Percentiles rank a stretch among this genome's conserved stretches.
Conservation (phyloP, 2,329 filamentous ascomycete genomes). For the Neofusicoccum parvum region DNA sequence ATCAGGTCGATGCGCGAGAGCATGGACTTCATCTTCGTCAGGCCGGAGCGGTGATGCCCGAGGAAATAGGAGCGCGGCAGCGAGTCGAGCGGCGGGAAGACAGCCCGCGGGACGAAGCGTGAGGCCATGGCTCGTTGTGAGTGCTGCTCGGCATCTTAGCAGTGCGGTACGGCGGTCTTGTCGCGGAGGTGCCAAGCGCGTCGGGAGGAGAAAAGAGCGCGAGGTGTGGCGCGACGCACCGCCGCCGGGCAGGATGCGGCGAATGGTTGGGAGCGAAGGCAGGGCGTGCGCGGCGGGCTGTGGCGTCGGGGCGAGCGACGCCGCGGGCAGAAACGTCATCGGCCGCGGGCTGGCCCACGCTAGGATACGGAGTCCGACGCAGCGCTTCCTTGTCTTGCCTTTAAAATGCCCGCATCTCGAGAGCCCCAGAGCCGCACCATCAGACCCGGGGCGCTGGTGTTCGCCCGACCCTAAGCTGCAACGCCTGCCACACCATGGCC, state of each 20-base stretch:
- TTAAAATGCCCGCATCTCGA: background rate
- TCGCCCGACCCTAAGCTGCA: background rate
- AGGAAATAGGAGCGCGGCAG: constrained; percentile 91
- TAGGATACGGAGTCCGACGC: too few species aligned
- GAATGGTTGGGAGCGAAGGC: background rate
- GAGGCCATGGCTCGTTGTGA: constrained; percentile 31
- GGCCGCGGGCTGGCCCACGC: background rate
- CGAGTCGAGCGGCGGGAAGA: constrained; percentile 72
- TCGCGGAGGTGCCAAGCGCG: background rate
- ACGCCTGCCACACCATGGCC: constrained; percentile 2
- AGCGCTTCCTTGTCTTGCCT: background rate
- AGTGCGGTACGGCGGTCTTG: background rate
- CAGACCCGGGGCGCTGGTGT: background rate
- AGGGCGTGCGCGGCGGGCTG: background rate
- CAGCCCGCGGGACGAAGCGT: constrained; percentile 71
- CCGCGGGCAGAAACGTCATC: constrained; percentile 6
- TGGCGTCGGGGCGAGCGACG: background rate
- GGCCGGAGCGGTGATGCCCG: constrained; percentile 83
- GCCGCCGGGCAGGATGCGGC: background rate
- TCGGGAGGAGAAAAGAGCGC: background rate
- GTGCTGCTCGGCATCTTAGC: constrained; percentile 5
- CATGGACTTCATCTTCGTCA: constrained; percentile 78
- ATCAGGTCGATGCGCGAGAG: constrained; percentile 83
- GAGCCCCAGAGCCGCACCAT: background rate
- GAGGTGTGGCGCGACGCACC: background rate